Evolutionary conservation across 108 stramenopile species (phyloP).

Genomic region (Thalassiosira profunda): DNA sequence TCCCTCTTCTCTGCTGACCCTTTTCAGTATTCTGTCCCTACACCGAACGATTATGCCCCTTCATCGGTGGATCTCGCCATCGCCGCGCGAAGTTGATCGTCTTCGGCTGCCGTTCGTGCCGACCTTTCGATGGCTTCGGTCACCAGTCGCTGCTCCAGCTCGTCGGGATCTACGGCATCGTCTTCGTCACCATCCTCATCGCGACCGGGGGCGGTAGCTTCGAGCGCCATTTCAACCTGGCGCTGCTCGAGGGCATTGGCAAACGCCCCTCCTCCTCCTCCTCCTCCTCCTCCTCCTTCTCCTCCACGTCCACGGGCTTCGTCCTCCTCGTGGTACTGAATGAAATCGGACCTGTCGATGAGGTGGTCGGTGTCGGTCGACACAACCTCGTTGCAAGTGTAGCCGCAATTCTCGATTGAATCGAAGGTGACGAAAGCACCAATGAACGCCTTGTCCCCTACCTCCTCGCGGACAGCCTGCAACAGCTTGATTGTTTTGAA

Average conservation of each 20-base stretch:
- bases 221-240: conserved; percentile 8
- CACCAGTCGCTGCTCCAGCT: neutral
- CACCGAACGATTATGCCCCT: no score
- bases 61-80: conserved; percentile 4
- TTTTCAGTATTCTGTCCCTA: no score
- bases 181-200: neutral
- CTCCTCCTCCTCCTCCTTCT: neutral
- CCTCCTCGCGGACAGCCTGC: neutral
- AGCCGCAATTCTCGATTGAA: conserved; percentile 1
- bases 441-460: neutral
- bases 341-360: conserved; percentile 1
- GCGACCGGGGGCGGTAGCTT: neutral
- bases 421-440: neutral
- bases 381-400: neutral
- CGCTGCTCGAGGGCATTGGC: no score
- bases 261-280: neutral
- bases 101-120: neutral
- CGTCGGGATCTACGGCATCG: conserved; percentile 3
- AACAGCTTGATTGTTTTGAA: conserved; percentile 1
- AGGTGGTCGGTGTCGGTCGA: conserved; percentile 5
- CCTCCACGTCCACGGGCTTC: neutral
- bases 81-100: conserved; percentile 4
- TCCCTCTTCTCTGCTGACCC: no score
- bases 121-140: neutral
- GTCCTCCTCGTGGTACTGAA: no score